Conservation (phyloP, 2,329 filamentous ascomycete genomes). For the Paraphoma sp. region DNA sequence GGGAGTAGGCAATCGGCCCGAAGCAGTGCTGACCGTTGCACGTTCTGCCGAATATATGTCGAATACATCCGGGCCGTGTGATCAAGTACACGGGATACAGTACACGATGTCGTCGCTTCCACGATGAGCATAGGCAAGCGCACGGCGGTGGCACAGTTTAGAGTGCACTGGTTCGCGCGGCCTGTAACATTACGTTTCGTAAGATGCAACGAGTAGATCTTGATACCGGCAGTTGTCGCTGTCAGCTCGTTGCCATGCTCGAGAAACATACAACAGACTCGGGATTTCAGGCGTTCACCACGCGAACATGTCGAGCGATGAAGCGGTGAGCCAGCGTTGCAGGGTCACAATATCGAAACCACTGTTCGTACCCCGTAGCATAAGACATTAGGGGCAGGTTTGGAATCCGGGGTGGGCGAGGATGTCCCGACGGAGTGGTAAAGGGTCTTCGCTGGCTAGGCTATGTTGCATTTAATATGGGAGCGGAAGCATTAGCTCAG, state of each 20-base stretch:
- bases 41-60: constrained; percentile 5
- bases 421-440: constrained; percentile 14
- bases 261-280: not conserved
- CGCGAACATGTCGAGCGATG: constrained; percentile 13
- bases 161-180: not conserved
- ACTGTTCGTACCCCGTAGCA: constrained; percentile 9
- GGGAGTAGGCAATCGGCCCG: constrained; percentile 11
- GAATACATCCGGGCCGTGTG: constrained; percentile 17
- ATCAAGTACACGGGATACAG: constrained; percentile 3
- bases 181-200: constrained; percentile 5
- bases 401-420: constrained; percentile 18
- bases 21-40: not conserved
- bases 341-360: constrained; percentile 5
- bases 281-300: constrained; percentile 4
- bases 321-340: constrained; percentile 4
- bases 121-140: not conserved
- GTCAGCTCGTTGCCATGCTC: constrained; percentile 1
- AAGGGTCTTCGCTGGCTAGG: constrained; percentile 7
- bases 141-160: not conserved
- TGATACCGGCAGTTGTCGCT: not conserved
- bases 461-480: constrained; percentile 17
- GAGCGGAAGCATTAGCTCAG: constrained; percentile 19
- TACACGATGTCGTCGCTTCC: constrained; percentile 6
- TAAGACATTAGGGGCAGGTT: constrained; percentile 12
- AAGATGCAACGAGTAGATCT: not conserved